These are phyloP conservation scores for Cordia subcordata DNA, from an alignment of 257 asterid species.

Conservation along the genomic window DNA sequence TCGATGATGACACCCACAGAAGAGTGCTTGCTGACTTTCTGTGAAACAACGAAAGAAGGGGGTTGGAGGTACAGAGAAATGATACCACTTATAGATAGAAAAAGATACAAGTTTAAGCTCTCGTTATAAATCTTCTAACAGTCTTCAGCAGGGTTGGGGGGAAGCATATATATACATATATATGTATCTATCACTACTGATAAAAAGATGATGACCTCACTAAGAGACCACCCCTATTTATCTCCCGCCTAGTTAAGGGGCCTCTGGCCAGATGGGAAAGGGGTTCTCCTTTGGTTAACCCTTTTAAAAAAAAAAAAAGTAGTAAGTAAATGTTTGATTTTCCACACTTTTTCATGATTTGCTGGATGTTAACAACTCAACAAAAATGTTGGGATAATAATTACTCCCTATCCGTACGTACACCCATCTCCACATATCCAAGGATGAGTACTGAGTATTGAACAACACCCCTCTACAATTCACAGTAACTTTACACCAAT, in stretches of 20 bases:
- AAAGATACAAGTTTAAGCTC: constrained; percentile 4
- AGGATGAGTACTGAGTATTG: too few relatives aligned
- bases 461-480: too few relatives aligned
- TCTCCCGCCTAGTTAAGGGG: too few relatives aligned
- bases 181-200: too few relatives aligned
- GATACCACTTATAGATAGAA: constrained; percentile 25
- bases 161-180: too few relatives aligned
- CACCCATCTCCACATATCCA: constrained; percentile 3
- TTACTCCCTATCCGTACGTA: not conserved
- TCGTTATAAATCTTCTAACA: constrained; percentile 10
- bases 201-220: constrained; percentile 14
- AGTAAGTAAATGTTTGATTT: constrained; percentile 30
- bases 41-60: constrained; percentile 24
- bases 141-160: constrained; percentile 15
- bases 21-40: constrained; percentile 23
- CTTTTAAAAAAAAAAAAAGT: too few relatives aligned
- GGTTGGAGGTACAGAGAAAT: constrained; percentile 14
- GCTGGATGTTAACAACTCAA: constrained; percentile 42
- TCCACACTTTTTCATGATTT: constrained; percentile 37
- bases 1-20: too few relatives aligned
- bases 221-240: too few relatives aligned
- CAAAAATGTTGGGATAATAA: not conserved
- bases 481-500: too few relatives aligned
- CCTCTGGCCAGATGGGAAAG: too few relatives aligned
- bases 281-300: too few relatives aligned